Percentiles rank a stretch among this genome's conserved stretches.
phyloP scores from a whole-genome alignment of 2,329 filamentous ascomycete species.

The Colletotrichum spinosum region DNA sequence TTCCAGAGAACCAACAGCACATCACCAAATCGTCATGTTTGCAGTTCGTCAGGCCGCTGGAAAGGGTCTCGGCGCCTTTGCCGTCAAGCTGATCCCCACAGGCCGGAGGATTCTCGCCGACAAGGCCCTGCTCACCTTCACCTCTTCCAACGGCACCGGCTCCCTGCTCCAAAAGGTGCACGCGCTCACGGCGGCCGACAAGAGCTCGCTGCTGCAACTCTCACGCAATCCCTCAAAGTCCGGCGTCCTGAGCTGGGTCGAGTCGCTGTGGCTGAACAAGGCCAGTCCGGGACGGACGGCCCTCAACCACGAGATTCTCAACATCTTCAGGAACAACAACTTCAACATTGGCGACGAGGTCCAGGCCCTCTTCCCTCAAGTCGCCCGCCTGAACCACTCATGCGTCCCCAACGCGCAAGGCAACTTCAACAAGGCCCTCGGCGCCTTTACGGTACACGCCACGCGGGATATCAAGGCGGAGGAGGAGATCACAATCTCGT shows the following conservation, averaged over 20 bases:
- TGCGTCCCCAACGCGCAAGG: slow-evolving; percentile 35
- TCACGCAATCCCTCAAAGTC: slow-evolving; percentile 26
- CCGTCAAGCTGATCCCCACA: slow-evolving; percentile 9
- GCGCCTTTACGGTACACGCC: slow-evolving; percentile 28
- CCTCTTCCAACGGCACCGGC: slow-evolving; percentile 17
- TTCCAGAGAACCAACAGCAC: background rate
- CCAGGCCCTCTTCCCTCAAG: slow-evolving; percentile 25
- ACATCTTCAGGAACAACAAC: slow-evolving; percentile 37
- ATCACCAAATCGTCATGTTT: slow-evolving; percentile 18
- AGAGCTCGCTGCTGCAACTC: slow-evolving; percentile 18
- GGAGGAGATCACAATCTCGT: slow-evolving; percentile 35
- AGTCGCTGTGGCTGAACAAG: slow-evolving; percentile 33
- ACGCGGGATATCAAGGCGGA: slow-evolving; percentile 20
- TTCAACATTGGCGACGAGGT: slow-evolving; percentile 26
- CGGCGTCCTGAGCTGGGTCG: slow-evolving; percentile 26
- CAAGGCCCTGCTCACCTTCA: slow-evolving; percentile 28
- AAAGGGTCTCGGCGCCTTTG: slow-evolving; percentile 35
- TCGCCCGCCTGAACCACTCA: slow-evolving; percentile 33
- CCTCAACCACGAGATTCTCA: slow-evolving; percentile 33
- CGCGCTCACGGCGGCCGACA: slow-evolving; percentile 12
- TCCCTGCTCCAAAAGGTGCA: slow-evolving; percentile 20
- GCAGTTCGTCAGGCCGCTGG: slow-evolving; percentile 25
- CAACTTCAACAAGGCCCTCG: slow-evolving; percentile 25
- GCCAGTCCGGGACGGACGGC: slow-evolving; percentile 6
- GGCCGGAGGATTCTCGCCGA: slow-evolving; percentile 32